Conservation (phyloP, 169 alveolate species). For the Cryptosporidium canis region DNA sequence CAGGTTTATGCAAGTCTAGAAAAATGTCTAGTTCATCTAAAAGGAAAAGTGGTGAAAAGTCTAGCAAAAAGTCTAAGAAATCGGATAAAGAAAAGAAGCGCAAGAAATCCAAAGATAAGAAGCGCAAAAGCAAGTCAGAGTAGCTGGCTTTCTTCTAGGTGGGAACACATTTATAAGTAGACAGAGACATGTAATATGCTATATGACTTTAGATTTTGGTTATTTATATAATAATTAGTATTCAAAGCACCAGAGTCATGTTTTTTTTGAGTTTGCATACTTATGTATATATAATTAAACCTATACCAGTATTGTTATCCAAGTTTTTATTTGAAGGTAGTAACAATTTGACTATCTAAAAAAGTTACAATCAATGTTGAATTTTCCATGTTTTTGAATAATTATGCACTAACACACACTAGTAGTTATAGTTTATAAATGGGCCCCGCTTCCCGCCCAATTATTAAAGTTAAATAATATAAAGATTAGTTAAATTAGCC, state of each 20-base stretch:
- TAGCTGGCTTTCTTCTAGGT: too few species aligned
- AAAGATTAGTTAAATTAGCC: not conserved
- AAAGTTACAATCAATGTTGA: not conserved
- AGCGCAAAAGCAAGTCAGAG: not conserved
- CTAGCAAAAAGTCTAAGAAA: not conserved
- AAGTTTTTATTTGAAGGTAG: too few species aligned
- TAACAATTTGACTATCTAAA: not conserved
- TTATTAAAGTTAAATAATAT: not conserved
- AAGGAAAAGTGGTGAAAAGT: not conserved
- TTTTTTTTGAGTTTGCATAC: not conserved
- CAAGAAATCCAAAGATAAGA: not conserved
- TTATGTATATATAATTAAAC: not conserved
- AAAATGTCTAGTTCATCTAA: not conserved
- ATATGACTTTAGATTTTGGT: too few species aligned
- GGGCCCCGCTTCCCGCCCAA: not conserved
- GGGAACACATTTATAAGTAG: not conserved
- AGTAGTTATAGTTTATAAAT: not conserved
- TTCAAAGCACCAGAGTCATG: not conserved
- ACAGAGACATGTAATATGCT: too few species aligned
- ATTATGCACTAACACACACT: not conserved
- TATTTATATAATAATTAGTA: not conserved
- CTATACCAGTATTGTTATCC: not conserved
- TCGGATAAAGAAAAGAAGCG: not conserved
- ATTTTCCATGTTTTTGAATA: not conserved
- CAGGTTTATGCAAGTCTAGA: not conserved